Percentiles rank a stretch among this genome's conserved stretches.
These are phyloP conservation scores for Trichosanthes cucumerina DNA, from an alignment of 306 rosid genomes.

Conservation along the genomic window DNA sequence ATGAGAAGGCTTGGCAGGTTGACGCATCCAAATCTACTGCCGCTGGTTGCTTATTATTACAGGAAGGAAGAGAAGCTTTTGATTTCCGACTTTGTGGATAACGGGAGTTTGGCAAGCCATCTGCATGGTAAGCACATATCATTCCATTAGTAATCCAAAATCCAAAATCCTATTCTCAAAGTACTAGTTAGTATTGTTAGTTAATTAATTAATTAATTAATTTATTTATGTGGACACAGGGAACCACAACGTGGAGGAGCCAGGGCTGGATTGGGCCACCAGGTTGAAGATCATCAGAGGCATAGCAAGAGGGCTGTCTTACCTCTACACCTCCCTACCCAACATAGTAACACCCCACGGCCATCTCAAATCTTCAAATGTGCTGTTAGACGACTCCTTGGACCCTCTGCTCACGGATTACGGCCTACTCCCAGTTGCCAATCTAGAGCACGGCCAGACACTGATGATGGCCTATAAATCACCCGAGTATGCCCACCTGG, in stretches of 20 bases:
- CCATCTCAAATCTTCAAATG: constrained; percentile 86
- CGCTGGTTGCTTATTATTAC: constrained; percentile 63
- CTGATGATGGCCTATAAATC: constrained; percentile 89
- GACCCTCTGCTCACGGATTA: constrained; percentile 70
- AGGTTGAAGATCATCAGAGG: constrained; percentile 79
- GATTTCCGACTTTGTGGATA: constrained; percentile 46
- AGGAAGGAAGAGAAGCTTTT: constrained; percentile 82
- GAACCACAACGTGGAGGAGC: constrained; percentile 41
- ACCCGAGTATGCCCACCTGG: constrained; percentile 62
- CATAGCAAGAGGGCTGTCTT: constrained; percentile 51
- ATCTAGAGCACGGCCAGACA: constrained; percentile 50
- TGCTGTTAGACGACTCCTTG: constrained; percentile 45
- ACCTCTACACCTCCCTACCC: constrained; percentile 52
- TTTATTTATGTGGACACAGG: constrained; percentile 18
- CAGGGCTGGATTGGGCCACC: constrained; percentile 63
- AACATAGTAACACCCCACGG: constrained; percentile 69
- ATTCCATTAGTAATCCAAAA: too few species aligned
- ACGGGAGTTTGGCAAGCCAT: constrained; percentile 70
- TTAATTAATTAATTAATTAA: too few species aligned
- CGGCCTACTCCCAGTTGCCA: constrained; percentile 50
- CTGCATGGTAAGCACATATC: constrained; percentile 48
- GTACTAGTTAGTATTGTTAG: too few species aligned
- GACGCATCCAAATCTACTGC: constrained; percentile 60
- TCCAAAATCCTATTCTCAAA: too few species aligned
- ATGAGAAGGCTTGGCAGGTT: constrained; percentile 68